phyloP scores from a whole-genome alignment of 75 land plant species.

The Pinus taeda region DNA sequence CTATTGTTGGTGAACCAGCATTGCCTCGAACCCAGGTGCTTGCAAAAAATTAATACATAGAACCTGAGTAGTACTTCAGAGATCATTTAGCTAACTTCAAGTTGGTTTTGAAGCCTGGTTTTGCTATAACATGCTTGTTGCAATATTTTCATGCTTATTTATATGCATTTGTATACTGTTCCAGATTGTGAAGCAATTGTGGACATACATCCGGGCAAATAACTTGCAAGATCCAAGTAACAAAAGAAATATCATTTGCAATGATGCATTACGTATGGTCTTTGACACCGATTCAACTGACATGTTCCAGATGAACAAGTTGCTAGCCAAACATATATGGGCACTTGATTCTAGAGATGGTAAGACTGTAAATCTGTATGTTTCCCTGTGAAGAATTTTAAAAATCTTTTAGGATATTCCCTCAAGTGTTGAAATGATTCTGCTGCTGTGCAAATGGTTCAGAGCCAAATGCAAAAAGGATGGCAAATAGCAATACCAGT shows the following conservation, averaged over 20 bases:
- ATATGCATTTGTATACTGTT: conserved; percentile 7
- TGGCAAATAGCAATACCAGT: conserved; percentile 14
- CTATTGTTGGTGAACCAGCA: conserved; percentile 66
- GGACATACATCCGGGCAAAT: conserved; percentile 87
- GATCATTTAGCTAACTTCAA: not conserved
- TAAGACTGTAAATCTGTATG: conserved; percentile 22
- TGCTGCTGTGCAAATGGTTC: conserved; percentile 35
- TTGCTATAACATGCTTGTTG: conserved; percentile 9
- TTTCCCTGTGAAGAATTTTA: not conserved
- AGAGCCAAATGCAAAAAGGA: conserved; percentile 50
- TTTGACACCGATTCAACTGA: conserved; percentile 89
- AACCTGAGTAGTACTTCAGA: not conserved
- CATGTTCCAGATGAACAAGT: conserved; percentile 98
- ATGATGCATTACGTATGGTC: conserved; percentile 73
- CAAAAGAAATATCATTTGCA: conserved; percentile 86
- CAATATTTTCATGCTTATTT: not conserved
- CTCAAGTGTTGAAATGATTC: not conserved
- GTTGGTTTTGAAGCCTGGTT: not conserved
- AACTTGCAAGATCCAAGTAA: conserved; percentile 90
- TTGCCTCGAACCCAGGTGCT: conserved; percentile 85
- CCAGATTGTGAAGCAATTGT: conserved; percentile 91
- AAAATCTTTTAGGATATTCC: not conserved
- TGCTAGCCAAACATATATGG: conserved; percentile 81
- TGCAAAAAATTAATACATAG: not conserved
- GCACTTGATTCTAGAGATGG: conserved; percentile 44